phyloP scores from a whole-genome alignment of 805 yeast genomes.

The Barnettozyma salicaria region DNA sequence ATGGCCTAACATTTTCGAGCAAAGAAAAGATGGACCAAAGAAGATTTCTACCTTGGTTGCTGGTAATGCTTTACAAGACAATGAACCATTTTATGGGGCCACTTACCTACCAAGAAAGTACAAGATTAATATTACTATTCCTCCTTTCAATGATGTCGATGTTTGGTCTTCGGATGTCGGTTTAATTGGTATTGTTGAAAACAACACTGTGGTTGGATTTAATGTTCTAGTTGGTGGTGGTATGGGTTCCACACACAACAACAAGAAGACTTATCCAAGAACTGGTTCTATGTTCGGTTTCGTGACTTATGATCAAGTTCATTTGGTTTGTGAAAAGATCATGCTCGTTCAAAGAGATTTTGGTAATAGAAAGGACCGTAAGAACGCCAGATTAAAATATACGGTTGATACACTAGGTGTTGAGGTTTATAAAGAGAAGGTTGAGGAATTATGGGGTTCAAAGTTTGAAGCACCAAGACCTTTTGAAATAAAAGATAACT shows the following conservation, averaged over 20 bases:
- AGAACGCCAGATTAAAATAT: conserved; percentile 96
- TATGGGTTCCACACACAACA: conserved; percentile 98
- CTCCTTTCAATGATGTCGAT: conserved; percentile 95
- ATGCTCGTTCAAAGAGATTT: conserved; percentile 91
- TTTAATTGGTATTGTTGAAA: conserved; percentile 73
- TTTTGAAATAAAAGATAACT: conserved; percentile 77
- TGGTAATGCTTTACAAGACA: conserved; percentile 74
- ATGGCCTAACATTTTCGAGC: conserved; percentile 59
- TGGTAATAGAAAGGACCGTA: conserved; percentile 94
- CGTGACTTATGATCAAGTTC: conserved; percentile 59
- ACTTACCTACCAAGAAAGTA: conserved; percentile 91
- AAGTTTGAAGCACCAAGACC: conserved; percentile 64
- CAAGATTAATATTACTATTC: conserved; percentile 90
- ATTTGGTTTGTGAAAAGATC: conserved; percentile 79
- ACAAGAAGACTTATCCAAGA: conserved; percentile 93
- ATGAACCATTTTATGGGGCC: conserved; percentile 84
- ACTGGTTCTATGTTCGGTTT: conserved; percentile 86
- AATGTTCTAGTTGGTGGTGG: conserved; percentile 96
- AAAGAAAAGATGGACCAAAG: conserved; percentile 67
- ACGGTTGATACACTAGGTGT: conserved; percentile 93
- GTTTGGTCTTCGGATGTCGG: conserved; percentile 96
- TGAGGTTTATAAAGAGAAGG: conserved; percentile 70
- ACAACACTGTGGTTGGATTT: conserved; percentile 64
- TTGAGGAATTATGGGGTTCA: conserved; percentile 78
- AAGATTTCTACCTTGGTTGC: conserved; percentile 79